A percentile compares a stretch with the other conserved stretches of the same genome.
Conservation (phyloP, 805 yeast species). For the Wickerhamiella domercqiae region DNA sequence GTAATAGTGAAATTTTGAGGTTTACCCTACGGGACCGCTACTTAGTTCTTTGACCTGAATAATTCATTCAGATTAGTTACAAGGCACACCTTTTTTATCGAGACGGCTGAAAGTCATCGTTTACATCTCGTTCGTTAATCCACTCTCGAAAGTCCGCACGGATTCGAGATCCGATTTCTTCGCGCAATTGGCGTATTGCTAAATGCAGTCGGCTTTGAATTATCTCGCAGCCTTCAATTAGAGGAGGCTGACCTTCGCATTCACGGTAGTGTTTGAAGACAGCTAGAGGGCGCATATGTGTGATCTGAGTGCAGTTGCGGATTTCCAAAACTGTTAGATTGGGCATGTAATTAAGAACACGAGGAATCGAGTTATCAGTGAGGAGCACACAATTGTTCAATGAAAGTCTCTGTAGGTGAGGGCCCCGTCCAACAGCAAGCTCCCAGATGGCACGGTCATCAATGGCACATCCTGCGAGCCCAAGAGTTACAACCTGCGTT, state of each 20-base stretch:
- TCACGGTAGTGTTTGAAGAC: constrained; percentile 37
- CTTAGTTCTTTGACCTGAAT: too few relatives aligned
- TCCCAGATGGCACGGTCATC: constrained; percentile 74
- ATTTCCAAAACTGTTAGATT: constrained; percentile 62
- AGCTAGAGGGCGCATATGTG: constrained; percentile 49
- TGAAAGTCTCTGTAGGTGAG: constrained; percentile 46
- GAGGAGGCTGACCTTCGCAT: constrained; percentile 30
- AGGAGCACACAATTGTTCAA: constrained; percentile 54
- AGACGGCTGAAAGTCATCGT: too few relatives aligned
- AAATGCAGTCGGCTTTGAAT: constrained; percentile 43
- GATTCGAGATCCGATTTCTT: constrained; percentile 39
- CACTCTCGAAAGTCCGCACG: constrained; percentile 46
- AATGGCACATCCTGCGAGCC: constrained; percentile 76
- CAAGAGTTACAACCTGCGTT: constrained; percentile 53
- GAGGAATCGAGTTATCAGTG: constrained; percentile 45
- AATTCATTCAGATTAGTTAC: too few relatives aligned
- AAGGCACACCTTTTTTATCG: too few relatives aligned
- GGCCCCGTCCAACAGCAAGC: constrained; percentile 40
- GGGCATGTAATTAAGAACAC: constrained; percentile 37
- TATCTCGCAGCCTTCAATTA: constrained; percentile 67
- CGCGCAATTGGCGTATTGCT: constrained; percentile 46
- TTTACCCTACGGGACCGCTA: too few relatives aligned
- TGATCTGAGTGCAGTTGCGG: constrained; percentile 42
- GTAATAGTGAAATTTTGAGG: too few relatives aligned
- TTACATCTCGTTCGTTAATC: constrained; percentile 17